Conservation (phyloP, 2,329 filamentous ascomycete genomes). For the Annulohypoxylon truncatum region DNA sequence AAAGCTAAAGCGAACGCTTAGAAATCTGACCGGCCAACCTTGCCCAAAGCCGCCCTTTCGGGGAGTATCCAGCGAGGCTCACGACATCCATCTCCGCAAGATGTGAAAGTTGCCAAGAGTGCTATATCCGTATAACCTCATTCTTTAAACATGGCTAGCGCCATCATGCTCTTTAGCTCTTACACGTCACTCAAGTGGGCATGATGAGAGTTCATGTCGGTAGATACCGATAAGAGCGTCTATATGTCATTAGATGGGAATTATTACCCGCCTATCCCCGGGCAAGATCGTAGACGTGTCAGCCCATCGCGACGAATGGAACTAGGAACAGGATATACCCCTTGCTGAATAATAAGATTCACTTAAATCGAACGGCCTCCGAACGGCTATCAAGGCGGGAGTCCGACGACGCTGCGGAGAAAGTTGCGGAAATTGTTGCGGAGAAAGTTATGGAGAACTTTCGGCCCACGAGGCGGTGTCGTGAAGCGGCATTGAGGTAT, state of each 20-base stretch:
- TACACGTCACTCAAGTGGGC: not conserved
- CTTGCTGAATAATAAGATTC: not conserved
- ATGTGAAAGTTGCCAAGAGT: not conserved
- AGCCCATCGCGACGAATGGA: not conserved
- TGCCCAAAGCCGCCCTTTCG: not conserved
- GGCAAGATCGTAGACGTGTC: not conserved
- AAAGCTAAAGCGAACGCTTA: not conserved
- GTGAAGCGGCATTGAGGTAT: not conserved
- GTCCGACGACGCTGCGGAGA: not conserved
- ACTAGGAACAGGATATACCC: not conserved
- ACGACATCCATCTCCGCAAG: not conserved
- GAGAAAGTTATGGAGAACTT: not conserved
- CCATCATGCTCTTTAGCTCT: not conserved
- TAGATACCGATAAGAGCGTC: not conserved
- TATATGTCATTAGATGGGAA: not conserved
- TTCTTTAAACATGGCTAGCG: not conserved
- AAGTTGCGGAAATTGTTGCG: not conserved
- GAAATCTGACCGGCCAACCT: not conserved
- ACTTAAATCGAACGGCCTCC: not conserved
- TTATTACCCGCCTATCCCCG: not conserved
- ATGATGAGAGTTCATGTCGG: not conserved
- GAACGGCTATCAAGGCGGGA: not conserved
- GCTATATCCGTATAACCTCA: constrained; percentile 1
- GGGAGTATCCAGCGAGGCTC: constrained; percentile 1
- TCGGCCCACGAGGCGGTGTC: not conserved